These are phyloP conservation scores for Ophiognomonia clavigignenti-juglandacearum DNA, from an alignment of 2,329 filamentous ascomycete species.

Conservation along the genomic window DNA sequence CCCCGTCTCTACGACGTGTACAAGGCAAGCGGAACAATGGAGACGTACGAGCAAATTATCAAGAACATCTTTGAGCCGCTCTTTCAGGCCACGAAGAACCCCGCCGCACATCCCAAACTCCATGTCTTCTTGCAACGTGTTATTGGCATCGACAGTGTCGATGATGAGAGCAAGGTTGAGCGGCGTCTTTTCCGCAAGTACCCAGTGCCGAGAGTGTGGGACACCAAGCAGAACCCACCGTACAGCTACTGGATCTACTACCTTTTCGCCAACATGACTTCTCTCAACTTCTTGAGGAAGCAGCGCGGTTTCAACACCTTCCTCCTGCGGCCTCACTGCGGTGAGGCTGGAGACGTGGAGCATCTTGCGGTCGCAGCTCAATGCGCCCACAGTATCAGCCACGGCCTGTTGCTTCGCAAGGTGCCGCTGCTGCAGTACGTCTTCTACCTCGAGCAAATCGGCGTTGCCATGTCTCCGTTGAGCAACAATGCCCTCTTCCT, in stretches of 20 bases:
- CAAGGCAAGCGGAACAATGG: constrained; percentile 81
- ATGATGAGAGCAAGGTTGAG: constrained; percentile 96
- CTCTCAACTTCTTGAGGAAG: constrained; percentile 87
- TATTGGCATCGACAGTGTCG: constrained; percentile 94
- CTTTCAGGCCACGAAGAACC: constrained; percentile 90
- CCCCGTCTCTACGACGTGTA: constrained; percentile 95
- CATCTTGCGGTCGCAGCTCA: constrained; percentile 88
- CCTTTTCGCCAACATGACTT: constrained; percentile 88
- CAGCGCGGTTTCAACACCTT: constrained; percentile 95
- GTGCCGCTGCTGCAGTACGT: constrained; percentile 93
- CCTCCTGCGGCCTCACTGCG: constrained; percentile 86
- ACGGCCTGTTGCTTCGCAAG: constrained; percentile 87
- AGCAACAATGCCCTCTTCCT: constrained; percentile 97
- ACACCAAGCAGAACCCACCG: constrained; percentile 89
- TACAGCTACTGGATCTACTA: constrained; percentile 99
- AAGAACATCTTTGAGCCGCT: constrained; percentile 89
- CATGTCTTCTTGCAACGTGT: constrained; percentile 93
- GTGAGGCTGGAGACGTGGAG: constrained; percentile 94
- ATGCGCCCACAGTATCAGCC: constrained; percentile 95
- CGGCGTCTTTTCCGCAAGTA: constrained; percentile 94
- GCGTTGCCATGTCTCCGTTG: constrained; percentile 97
- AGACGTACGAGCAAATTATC: constrained; percentile 84
- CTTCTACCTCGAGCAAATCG: constrained; percentile 97
- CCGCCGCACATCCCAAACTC: constrained; percentile 81
- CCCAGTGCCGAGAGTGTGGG: constrained; percentile 83